These are phyloP conservation scores for Cylindrodendrum hubeiense DNA, from an alignment of 2,329 filamentous ascomycete genomes.

Conservation along the genomic window DNA sequence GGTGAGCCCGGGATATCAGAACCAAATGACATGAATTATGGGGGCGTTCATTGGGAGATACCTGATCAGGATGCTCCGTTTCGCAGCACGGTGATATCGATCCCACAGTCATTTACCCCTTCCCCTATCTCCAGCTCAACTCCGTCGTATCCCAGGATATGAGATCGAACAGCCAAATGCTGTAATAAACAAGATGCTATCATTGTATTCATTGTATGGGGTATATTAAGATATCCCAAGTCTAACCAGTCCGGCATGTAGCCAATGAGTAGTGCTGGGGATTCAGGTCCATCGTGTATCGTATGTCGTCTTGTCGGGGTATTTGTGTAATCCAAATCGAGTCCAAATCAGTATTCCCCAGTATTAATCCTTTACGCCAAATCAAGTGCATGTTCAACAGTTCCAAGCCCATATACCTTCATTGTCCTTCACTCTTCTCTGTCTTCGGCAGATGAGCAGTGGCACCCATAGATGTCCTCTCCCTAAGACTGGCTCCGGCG, in stretches of 20 bases:
- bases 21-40: neutral
- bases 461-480: slow-evolving; percentile 9
- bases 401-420: slow-evolving; percentile 1
- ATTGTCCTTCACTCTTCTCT: neutral
- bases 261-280: slow-evolving; percentile 6
- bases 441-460: neutral
- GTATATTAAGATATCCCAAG: slow-evolving; percentile 12
- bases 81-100: neutral
- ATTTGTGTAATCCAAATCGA: slow-evolving; percentile 32
- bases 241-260: slow-evolving; percentile 6
- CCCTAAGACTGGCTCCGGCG: slow-evolving; percentile 39
- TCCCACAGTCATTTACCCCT: neutral
- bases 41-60: too few species aligned
- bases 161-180: neutral
- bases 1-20: neutral
- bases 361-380: slow-evolving; percentile 38
- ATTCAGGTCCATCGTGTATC: slow-evolving; percentile 22
- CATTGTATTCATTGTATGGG: neutral
- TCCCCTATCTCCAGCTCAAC: neutral
- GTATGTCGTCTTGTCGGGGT: slow-evolving; percentile 29
- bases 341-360: neutral
- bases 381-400: slow-evolving; percentile 18
- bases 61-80: neutral
- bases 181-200: neutral
- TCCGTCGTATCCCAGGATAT: neutral